Base-by-base conservation (phyloP, 805 yeast species). In the Cyberlindnera nakhonratchasimensis region DNA sequence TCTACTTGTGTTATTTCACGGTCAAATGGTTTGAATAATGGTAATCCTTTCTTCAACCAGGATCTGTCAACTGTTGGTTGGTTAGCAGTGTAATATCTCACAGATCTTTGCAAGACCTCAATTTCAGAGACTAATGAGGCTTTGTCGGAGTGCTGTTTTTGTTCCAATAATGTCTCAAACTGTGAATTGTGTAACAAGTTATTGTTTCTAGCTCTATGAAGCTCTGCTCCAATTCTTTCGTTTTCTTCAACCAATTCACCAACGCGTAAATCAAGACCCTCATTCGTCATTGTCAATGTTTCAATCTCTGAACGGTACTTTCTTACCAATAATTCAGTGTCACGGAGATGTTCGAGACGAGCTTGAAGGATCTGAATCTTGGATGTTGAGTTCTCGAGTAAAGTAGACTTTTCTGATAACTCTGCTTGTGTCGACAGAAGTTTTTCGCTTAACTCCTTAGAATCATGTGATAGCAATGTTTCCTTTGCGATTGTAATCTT, bases 301-400 rank as follows among this genome's bases (percentile, higher is more conserved):
- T 48, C 52, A 23, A 59, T 58, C 16, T 59, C 50, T 1, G 30
- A 24, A 20, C 59, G 59, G 34, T 63, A 40, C 9, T 48, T 51
- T 7, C 47, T 43, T 20, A 69, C 32, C 11, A 52, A 37, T 2
- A 36, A 12, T 24, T 66, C 69, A 14, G 63, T 62, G 0, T 52
- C 51, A 29, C 59, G 56, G 6, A 66, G 54, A 4, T 66, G 59
- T 13, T 48, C 50, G 51, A 77, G 57, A 47, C 72, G 74, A 6
- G 66, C 62, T 46, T 75, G 71, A 28, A 77, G 53, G 2, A 75
- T 63, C 8, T 65, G 59, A 9, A 77, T 62, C 47, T 73, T 76
- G 41, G 77, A 56, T 11, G 62, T 58, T 12, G 74, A 58, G 35
- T 77, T 79, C 28, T 69, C 70, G 13, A 75, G 55, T 5, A 16